phyloP scores from a whole-genome alignment of 352 stramenopile genomes.

The Pythium volutum region DNA sequence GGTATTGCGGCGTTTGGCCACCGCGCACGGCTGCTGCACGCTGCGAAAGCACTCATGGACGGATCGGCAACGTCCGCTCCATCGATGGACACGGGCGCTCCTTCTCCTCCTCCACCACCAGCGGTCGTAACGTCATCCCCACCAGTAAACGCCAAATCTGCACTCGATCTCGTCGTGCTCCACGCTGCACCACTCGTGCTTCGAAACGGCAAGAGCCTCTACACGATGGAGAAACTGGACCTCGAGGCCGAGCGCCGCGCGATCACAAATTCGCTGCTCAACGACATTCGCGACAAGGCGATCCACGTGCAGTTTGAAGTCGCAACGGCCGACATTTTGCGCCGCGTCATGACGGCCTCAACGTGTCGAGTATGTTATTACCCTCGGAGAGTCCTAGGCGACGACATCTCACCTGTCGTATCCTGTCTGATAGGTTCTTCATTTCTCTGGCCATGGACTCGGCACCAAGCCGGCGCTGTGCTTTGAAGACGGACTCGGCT shows the following conservation, averaged over 20 bases:
- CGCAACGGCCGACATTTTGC: conserved; percentile 65
- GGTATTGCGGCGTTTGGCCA: conserved; percentile 59
- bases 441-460: conserved; percentile 78
- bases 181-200: conserved; percentile 82
- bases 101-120: neutral
- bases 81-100: neutral
- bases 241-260: conserved; percentile 66
- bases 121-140: neutral
- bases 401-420: conserved; percentile 21
- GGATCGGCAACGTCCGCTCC: neutral
- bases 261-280: conserved; percentile 65
- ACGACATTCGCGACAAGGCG: conserved; percentile 65
- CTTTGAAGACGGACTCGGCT: conserved; percentile 74
- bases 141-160: conserved; percentile 45
- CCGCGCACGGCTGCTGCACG: conserved; percentile 52
- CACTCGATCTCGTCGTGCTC: conserved; percentile 74
- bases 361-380: conserved; percentile 34
- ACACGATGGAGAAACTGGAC: conserved; percentile 82
- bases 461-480: conserved; percentile 66
- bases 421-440: conserved; percentile 55
- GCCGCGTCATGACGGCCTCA: conserved; percentile 73
- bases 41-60: conserved; percentile 43
- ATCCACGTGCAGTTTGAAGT: conserved; percentile 81
- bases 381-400: neutral
- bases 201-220: conserved; percentile 69